A percentile compares a stretch with the other conserved stretches of the same genome.
Conservation (phyloP, 1,284 basidiomycete species). For the Inonotus hispidus region DNA sequence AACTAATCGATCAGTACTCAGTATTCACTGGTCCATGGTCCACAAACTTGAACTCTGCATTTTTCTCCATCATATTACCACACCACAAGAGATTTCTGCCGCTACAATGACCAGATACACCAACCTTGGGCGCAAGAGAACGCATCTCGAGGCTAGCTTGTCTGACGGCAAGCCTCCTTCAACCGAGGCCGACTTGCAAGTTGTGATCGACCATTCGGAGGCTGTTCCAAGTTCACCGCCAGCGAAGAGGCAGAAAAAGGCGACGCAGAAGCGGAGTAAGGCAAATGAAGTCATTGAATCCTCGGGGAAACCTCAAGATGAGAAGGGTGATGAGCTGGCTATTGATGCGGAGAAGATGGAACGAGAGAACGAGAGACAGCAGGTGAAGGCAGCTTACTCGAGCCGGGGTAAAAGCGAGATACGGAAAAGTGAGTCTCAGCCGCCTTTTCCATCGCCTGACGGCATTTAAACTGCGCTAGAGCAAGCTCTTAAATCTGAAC, state of each 20-base stretch:
- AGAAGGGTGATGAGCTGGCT: background rate
- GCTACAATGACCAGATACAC: conserved; percentile 64
- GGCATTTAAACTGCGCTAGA: conserved; percentile 13
- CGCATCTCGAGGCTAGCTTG: conserved; percentile 63
- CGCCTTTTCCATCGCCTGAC: conserved; percentile 22
- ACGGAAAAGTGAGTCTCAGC: conserved; percentile 15
- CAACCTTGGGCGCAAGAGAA: conserved; percentile 64
- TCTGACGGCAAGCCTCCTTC: conserved; percentile 33
- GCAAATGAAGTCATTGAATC: conserved; percentile 17
- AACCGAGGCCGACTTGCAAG: conserved; percentile 34
- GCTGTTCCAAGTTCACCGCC: background rate
- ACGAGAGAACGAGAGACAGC: background rate
- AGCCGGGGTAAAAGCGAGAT: background rate
- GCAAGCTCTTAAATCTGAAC: conserved; percentile 29
- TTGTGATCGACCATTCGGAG: conserved; percentile 21
- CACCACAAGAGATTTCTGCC: background rate
- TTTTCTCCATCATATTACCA: background rate
- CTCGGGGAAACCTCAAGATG: background rate
- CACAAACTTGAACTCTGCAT: background rate
- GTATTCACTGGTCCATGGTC: background rate
- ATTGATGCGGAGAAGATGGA: background rate
- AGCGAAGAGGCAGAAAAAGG: conserved; percentile 31
- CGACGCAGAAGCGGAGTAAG: conserved; percentile 25
- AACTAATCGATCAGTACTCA: background rate
- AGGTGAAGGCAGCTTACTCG: conserved; percentile 12